Conservation (phyloP, 768 basidiomycete species). For the Boletus speciosus region DNA sequence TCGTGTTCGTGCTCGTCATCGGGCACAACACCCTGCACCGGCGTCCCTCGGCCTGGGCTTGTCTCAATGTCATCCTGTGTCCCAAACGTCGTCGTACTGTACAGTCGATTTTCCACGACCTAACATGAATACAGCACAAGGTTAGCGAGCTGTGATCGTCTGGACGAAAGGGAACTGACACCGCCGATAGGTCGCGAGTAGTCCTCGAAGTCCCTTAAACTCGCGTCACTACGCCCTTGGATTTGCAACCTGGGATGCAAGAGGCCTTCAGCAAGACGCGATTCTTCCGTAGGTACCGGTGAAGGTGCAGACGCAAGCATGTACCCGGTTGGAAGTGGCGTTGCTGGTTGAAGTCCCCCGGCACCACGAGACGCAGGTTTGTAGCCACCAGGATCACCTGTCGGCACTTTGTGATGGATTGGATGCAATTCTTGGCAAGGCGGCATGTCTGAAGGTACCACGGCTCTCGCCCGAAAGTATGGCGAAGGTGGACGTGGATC, state of each 20-base stretch:
- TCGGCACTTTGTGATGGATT: neutral
- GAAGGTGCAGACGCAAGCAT: conserved; percentile 13
- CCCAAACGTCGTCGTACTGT: conserved; percentile 33
- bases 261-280: conserved; percentile 25
- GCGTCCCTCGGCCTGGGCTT: conserved; percentile 2
- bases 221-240: conserved; percentile 24
- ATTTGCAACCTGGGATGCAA: conserved; percentile 28
- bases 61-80: conserved; percentile 24
- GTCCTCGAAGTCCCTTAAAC: conserved; percentile 32
- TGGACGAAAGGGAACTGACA: conserved; percentile 12
- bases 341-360: neutral
- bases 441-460: neutral
- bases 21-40: neutral
- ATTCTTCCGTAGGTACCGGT: conserved; percentile 28
- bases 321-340: conserved; percentile 3
- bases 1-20: conserved; percentile 3
- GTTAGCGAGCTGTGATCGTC: neutral
- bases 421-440: neutral
- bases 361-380: neutral
- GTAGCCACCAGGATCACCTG: neutral
- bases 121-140: neutral
- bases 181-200: conserved; percentile 33
- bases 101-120: conserved; percentile 30
- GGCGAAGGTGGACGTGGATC: conserved; percentile 26
- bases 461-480: conserved; percentile 2